Base-by-base conservation (phyloP, 345 rosid species). In the Brassica nigra region DNA sequence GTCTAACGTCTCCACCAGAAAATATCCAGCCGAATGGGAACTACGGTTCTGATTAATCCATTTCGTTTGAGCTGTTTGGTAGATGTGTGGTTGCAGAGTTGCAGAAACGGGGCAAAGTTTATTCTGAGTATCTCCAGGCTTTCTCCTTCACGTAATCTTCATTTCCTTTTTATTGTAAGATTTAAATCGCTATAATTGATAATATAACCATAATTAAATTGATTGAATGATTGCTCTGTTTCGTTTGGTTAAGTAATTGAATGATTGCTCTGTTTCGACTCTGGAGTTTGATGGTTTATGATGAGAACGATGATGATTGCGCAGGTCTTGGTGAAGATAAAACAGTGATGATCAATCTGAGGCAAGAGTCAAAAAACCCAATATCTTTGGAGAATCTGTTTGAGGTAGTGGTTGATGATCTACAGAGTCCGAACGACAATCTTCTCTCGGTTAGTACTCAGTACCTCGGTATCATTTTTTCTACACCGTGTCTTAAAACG, bases 401-500 rank as follows among this genome's bases (percentile, higher is more conserved):
- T 82, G 92, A 91, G 83, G 85, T 84, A 44, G 99, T 95, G 52
- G 86, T 97, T 65, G 93, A 86, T 78, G 99, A 95, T 82, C 90
- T 95, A 54, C 89, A 64, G 74, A 86, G 83, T 31, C 88, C 92
- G 59, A 95, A 95, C 76, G 87, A 90, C 76, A 95, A 92, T 87
- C 99, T 95, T 61, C 86, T 82, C 81, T 88, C 97, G 66, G 99
- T 92, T 71, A n/a, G n/a, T n/a, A n/a, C n/a, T n/a, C n/a, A 89
- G 97, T 89, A 63, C 44, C 71, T 75, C 37, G 2, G 5, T 33
- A 18, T n/a, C 68, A 11, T n/a, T n/a, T 30, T 66, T 68, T 75
- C 6, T 39, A 20, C n/a, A n/a, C n/a, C n/a, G 68, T 31, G 29
- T 64, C 75, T n/a, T 55, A 1, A 29, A 62, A 64, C n/a, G 12